phyloP scores from a whole-genome alignment of 805 yeast species.

The Nakazawaea wyomingensis region DNA sequence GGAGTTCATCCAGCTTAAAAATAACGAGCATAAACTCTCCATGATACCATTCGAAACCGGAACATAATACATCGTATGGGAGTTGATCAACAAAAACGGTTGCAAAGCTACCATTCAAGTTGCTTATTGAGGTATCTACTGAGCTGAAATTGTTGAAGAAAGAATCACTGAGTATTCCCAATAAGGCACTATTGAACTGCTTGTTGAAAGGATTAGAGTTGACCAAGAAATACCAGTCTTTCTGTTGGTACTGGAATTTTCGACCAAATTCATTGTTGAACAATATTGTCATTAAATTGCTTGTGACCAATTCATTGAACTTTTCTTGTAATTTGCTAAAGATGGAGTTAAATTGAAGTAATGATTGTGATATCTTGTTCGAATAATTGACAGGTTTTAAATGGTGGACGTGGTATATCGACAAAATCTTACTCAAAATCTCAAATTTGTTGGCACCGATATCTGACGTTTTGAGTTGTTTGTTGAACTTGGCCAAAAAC shows the following conservation, averaged over 20 bases:
- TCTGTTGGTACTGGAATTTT: constrained; percentile 39
- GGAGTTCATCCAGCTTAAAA: background rate
- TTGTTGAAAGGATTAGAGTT: constrained; percentile 56
- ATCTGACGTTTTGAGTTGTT: constrained; percentile 35
- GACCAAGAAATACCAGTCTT: constrained; percentile 56
- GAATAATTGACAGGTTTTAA: constrained; percentile 47
- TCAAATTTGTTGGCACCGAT: constrained; percentile 34
- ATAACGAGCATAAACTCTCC: constrained; percentile 5
- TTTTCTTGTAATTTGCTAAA: constrained; percentile 46
- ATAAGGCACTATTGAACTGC: constrained; percentile 52
- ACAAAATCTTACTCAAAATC: constrained; percentile 39
- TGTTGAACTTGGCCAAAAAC: constrained; percentile 32
- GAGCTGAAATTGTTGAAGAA: constrained; percentile 28
- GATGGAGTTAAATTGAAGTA: constrained; percentile 64
- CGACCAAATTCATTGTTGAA: constrained; percentile 51
- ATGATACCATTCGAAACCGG: constrained; percentile 7
- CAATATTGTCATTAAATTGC: constrained; percentile 43
- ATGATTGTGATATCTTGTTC: constrained; percentile 66
- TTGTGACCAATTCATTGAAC: constrained; percentile 51
- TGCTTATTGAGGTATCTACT: background rate
- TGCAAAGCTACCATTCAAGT: background rate
- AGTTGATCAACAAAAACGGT: background rate
- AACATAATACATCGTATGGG: constrained; percentile 2
- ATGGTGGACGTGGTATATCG: constrained; percentile 42
- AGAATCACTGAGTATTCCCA: constrained; percentile 55